Evolutionary conservation across 768 basidiomycete species (phyloP), one percentile per base, ranked within the genome.

Genomic region (Collybiopsis luxurians): DNA sequence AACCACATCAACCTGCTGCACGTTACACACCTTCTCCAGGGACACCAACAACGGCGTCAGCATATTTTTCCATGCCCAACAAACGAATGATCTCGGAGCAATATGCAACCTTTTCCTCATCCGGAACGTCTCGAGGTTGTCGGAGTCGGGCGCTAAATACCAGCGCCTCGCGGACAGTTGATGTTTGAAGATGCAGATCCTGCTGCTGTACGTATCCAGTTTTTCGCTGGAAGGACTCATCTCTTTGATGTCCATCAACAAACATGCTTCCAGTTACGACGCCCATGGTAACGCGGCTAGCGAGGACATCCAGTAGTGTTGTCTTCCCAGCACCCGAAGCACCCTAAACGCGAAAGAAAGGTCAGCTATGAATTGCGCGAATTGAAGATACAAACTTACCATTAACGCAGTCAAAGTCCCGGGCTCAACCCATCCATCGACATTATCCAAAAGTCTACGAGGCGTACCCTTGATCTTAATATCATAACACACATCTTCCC

Each of bases 391-490:
- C 3, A 13, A n/a, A 57, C 61, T 24, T n/a, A 66, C 81, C 79
- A 83, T 80, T 17, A 83, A 69, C 2, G 81, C 80, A 0, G 78
- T 80, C 34, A 80, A 66, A 23, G 73, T 79, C 1, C 81, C 81
- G 1, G 82, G 80, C 40, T 73, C 73, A 53, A 80, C 77, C 59
- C 76, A 82, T 4, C 80, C 79, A 42, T 73, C 75, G 17, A 82
- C 73, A 49, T 76, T 66, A 61, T 80, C 72, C 23, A 82, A 69
- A 0, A 82, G 38, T 21, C 56, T 66, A 28, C 64, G 28, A 17
- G 63, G 53, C 0, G 56, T 52, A 11, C 67, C 68, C 34, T 65
- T 64, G 44, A 70, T 63, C 55, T 63, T 65, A 56, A 69, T 65
- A 59, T 70, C 73, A 60, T 79, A 80, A 67, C 72, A 73, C 1